Evolutionary conservation across 306 rosid genomes (phyloP), one percentile per base, ranked within the genome.

Genomic region (Cucumis hystrix): DNA sequence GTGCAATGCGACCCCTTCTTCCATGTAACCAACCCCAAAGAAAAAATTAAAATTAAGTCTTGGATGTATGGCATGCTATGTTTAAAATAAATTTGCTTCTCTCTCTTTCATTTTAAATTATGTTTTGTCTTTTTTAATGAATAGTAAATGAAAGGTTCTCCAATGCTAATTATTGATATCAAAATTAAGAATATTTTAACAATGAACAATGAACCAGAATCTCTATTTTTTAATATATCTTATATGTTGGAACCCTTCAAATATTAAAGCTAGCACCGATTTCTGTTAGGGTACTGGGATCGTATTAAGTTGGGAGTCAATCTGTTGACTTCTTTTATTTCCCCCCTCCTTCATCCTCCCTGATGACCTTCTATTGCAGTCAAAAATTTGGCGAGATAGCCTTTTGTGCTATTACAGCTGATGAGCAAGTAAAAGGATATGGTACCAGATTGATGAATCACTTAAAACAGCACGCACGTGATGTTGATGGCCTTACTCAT

Each of bases 371-470:
- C 62, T 73, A 70, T 84, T 78, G 75, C 83, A 95, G 99, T 84
- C 92, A 91, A 87, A 91, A 74, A 85, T 93, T 93, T 13, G 97
- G 98, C 40, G 97, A 91, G 90, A 93, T 91, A 81, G 98, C 98
- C 79, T 93, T 93, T 58, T 93, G 98, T 79, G 98, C 98, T 78
- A 93, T 93, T 63, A 93, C 97, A 52, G 96, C 97, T 67, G 96
- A 91, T 83, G 98, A 93, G 80, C 98, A 93, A 91, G 98, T 93
- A 77, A 93, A 89, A 87, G 98, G 98, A 79, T 93, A 93, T 80
- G 98, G 98, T 43, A 91, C 97, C 80, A 89, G 97, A 84, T 81
- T 95, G 88, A 95, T 95, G 99, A 95, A 95, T 88, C 96, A 92
- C 87, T 86, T 95, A 82, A 95, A 95, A 79, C 97, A 90, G 85